A percentile compares a stretch with the other conserved stretches of the same genome.
phyloP scores from a whole-genome alignment of 1,284 basidiomycete species.

The Trametes polyzona region DNA sequence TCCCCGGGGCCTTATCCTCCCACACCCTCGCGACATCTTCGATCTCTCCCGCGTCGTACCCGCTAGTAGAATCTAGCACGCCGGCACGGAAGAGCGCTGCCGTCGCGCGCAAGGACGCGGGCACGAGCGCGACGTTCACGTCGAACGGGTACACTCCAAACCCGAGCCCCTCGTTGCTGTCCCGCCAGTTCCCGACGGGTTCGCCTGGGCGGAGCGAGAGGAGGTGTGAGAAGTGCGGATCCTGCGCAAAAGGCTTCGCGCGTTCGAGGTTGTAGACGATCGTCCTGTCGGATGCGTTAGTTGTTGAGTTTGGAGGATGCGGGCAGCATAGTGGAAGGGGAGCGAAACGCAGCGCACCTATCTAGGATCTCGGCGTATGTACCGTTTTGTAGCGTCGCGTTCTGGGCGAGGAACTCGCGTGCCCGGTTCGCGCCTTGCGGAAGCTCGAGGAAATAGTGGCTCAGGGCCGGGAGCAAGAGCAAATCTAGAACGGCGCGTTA shows the following conservation, averaged over 20 bases:
- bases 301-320: constrained; percentile 4
- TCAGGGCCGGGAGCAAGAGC: constrained; percentile 45
- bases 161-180: constrained; percentile 51
- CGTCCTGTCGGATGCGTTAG: constrained; percentile 35
- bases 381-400: constrained; percentile 42
- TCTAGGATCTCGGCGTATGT: constrained; percentile 42
- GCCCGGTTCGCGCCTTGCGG: constrained; percentile 38
- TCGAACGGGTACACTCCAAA: constrained; percentile 53
- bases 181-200: constrained; percentile 51
- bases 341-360: constrained; percentile 28
- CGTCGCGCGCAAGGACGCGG: constrained; percentile 50
- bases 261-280: constrained; percentile 30
- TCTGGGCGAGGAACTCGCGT: constrained; percentile 26
- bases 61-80: constrained; percentile 30
- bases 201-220: constrained; percentile 41
- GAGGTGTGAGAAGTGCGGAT: constrained; percentile 33
- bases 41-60: constrained; percentile 17
- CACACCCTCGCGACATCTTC: constrained; percentile 42
- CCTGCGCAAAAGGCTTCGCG: constrained; percentile 39
- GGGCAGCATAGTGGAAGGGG: not conserved
- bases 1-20: constrained; percentile 43
- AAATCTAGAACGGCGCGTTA: constrained; percentile 33
- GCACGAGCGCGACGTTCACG: constrained; percentile 51
- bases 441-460: constrained; percentile 44
- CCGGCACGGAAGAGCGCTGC: constrained; percentile 40